These are phyloP conservation scores for Peterozyma xylosa DNA, from an alignment of 805 yeast species.

Conservation along the genomic window DNA sequence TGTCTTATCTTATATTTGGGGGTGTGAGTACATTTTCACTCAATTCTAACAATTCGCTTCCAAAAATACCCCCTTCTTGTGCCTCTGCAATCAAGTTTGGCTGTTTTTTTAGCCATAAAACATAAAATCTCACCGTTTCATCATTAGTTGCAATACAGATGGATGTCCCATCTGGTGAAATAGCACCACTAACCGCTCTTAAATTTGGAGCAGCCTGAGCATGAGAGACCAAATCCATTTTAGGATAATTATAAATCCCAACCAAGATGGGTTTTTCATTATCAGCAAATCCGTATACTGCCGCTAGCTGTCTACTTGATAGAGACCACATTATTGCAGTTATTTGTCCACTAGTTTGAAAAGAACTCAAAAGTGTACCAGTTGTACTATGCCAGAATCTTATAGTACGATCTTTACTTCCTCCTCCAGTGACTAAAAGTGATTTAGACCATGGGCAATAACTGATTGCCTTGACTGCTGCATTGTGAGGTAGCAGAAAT, in stretches of 20 bases:
- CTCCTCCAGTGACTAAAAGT: slow-evolving; percentile 86
- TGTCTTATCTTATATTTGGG: neutral
- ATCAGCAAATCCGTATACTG: slow-evolving; percentile 77
- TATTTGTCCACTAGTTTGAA: slow-evolving; percentile 62
- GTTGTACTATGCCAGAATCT: slow-evolving; percentile 82
- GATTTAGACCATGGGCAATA: slow-evolving; percentile 87
- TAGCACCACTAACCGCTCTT: slow-evolving; percentile 58
- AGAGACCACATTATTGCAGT: slow-evolving; percentile 77
- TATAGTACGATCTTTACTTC: slow-evolving; percentile 71
- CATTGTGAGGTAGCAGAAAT: slow-evolving; percentile 55
- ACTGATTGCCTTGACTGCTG: slow-evolving; percentile 87
- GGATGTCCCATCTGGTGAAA: slow-evolving; percentile 55
- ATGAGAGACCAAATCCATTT: slow-evolving; percentile 37
- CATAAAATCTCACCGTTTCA: slow-evolving; percentile 67
- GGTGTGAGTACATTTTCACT: slow-evolving; percentile 41
- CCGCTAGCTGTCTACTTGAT: slow-evolving; percentile 55
- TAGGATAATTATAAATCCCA: slow-evolving; percentile 62
- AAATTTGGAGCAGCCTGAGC: slow-evolving; percentile 43
- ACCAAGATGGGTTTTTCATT: slow-evolving; percentile 42
- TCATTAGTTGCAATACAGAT: slow-evolving; percentile 76
- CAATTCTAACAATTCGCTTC: slow-evolving; percentile 51
- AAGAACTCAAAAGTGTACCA: slow-evolving; percentile 59
- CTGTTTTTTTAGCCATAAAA: slow-evolving; percentile 48
- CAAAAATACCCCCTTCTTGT: slow-evolving; percentile 39
- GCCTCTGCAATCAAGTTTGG: slow-evolving; percentile 23